phyloP scores from a whole-genome alignment of 306 rosid genomes.

The Ziziphus jujuba region DNA sequence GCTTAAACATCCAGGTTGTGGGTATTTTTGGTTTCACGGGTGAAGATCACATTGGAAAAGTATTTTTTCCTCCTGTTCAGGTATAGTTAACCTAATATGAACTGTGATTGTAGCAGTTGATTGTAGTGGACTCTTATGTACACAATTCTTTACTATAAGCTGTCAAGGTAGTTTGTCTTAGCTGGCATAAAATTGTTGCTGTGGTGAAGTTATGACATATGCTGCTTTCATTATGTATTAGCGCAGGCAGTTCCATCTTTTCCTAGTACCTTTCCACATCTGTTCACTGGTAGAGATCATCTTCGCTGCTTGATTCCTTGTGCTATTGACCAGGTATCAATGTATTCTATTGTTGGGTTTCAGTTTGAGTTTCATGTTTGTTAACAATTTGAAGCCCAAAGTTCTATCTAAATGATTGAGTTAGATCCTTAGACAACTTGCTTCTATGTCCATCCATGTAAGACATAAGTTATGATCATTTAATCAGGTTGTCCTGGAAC shows the following conservation, averaged over 20 bases:
- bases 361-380: neutral
- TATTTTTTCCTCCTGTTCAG: conserved; percentile 94
- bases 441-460: no score
- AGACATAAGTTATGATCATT: no score
- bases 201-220: conserved; percentile 26
- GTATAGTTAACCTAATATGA: conserved; percentile 25
- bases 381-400: neutral
- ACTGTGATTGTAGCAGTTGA: no score
- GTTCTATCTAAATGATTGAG: no score
- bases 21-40: conserved; percentile 90
- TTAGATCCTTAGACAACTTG: no score
- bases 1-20: conserved; percentile 51
- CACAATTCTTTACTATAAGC: no score
- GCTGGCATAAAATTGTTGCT: neutral
- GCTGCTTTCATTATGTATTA: conserved; percentile 17
- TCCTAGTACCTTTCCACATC: conserved; percentile 96
- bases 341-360: neutral
- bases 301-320: conserved; percentile 92
- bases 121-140: no score
- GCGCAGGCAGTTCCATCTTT: conserved; percentile 96
- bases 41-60: conserved; percentile 96
- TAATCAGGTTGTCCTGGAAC: no score
- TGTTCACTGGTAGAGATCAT: conserved; percentile 72
- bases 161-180: no score
- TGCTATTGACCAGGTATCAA: conserved; percentile 88